phyloP scores from a whole-genome alignment of 106 monocot genomes.

The Dioscorea alata region DNA sequence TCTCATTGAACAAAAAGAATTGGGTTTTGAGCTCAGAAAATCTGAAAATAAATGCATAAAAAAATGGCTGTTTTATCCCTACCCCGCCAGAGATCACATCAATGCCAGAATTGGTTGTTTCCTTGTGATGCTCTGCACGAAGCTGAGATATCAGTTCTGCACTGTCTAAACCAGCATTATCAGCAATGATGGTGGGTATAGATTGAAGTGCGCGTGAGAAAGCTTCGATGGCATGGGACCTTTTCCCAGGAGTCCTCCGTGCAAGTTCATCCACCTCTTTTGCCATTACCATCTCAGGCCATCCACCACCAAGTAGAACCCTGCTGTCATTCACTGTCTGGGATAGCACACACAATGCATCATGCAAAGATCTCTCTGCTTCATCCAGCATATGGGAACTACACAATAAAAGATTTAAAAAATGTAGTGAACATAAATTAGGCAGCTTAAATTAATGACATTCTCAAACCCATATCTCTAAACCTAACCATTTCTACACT shows the following conservation, averaged over 20 bases:
- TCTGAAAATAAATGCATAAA: background rate
- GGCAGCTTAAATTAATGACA: too few relatives aligned
- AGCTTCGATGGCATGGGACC: conserved; percentile 92
- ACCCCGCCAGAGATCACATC: conserved; percentile 80
- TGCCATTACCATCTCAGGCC: conserved; percentile 98
- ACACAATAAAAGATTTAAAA: background rate
- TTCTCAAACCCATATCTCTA: too few relatives aligned
- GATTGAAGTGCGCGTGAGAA: conserved; percentile 80
- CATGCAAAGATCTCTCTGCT: conserved; percentile 94
- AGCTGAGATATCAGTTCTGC: conserved; percentile 93
- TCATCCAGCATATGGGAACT: conserved; percentile 95
- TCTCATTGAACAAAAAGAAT: background rate
- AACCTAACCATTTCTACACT: too few relatives aligned
- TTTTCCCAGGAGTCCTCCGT: conserved; percentile 85
- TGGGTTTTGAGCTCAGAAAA: background rate
- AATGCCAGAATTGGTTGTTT: conserved; percentile 59
- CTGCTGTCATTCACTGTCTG: conserved; percentile 92
- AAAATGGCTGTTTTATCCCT: conserved; percentile 12
- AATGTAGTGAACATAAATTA: too few relatives aligned
- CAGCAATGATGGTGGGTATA: conserved; percentile 89
- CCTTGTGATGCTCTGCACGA: conserved; percentile 90
- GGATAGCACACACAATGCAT: conserved; percentile 91
- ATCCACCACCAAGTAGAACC: conserved; percentile 88
- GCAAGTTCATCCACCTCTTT: conserved; percentile 90
- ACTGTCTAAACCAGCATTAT: conserved; percentile 94